These are phyloP conservation scores for Xylaria sp. DNA, from an alignment of 2,329 filamentous ascomycete species.

Conservation along the genomic window DNA sequence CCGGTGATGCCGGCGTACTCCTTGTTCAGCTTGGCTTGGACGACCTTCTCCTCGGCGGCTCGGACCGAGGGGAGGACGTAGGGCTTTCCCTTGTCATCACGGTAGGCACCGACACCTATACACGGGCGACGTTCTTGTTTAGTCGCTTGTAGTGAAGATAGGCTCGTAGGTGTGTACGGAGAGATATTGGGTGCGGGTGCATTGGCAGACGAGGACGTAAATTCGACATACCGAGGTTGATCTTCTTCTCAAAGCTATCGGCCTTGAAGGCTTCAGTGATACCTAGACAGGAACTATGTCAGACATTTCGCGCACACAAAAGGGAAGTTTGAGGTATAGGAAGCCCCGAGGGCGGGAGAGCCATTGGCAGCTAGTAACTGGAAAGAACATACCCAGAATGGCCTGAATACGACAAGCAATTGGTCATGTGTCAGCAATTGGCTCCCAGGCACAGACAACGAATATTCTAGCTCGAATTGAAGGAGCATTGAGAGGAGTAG, in stretches of 20 bases:
- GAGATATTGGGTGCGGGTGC: slow-evolving; percentile 4
- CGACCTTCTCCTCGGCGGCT: slow-evolving; percentile 86
- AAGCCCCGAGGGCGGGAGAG: slow-evolving; percentile 29
- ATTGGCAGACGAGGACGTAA: slow-evolving; percentile 20
- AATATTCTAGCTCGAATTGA: slow-evolving; percentile 20
- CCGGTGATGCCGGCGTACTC: slow-evolving; percentile 98
- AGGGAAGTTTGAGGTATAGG: not conserved
- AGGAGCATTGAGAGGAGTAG: not conserved
- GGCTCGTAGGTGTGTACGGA: slow-evolving; percentile 15
- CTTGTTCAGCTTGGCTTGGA: slow-evolving; percentile 85
- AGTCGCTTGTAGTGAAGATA: slow-evolving; percentile 24
- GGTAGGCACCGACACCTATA: slow-evolving; percentile 93
- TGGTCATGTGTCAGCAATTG: slow-evolving; percentile 37
- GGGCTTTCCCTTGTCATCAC: slow-evolving; percentile 97
- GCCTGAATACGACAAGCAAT: slow-evolving; percentile 61
- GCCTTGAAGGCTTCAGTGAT: slow-evolving; percentile 99
- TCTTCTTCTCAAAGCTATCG: slow-evolving; percentile 92
- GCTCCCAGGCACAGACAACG: not conserved
- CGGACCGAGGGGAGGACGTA: slow-evolving; percentile 96
- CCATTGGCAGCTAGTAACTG: slow-evolving; percentile 18
- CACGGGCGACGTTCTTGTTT: slow-evolving; percentile 11
- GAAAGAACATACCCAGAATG: slow-evolving; percentile 73
- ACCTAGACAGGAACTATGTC: slow-evolving; percentile 58
- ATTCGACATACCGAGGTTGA: slow-evolving; percentile 82
- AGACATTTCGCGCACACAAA: slow-evolving; percentile 37